A percentile compares a stretch with the other conserved stretches of the same genome.
Conservation (phyloP, 225 moss, liverwort and hornwort species). For the Physcomitrellopsis africana region DNA sequence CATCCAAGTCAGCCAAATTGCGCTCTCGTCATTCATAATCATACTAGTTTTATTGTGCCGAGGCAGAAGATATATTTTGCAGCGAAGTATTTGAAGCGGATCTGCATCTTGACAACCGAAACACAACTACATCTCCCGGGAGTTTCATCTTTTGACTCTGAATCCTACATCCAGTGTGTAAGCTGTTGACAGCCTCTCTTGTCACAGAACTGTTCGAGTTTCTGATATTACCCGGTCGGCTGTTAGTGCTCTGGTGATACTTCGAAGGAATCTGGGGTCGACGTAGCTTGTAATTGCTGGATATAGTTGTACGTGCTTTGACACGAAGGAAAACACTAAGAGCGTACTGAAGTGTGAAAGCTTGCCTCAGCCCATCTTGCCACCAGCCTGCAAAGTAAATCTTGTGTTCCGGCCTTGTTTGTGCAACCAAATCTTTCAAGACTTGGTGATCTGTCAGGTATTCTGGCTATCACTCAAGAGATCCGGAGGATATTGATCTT, state of each 20-base stretch:
- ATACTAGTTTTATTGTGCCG: neutral
- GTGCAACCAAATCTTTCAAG: neutral
- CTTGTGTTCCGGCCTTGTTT: neutral
- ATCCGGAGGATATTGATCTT: too few relatives aligned
- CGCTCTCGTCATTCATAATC: neutral
- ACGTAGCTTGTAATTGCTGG: neutral
- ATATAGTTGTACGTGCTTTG: neutral
- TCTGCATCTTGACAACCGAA: neutral
- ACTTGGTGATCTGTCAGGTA: neutral
- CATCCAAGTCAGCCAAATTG: neutral
- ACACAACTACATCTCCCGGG: neutral
- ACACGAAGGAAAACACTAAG: neutral
- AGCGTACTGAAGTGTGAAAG: neutral
- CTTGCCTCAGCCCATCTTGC: neutral
- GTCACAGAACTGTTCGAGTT: neutral
- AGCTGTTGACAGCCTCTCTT: neutral
- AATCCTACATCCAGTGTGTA: neutral
- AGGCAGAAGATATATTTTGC: neutral
- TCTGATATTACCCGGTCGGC: neutral
- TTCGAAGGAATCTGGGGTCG: neutral
- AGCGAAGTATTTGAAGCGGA: neutral
- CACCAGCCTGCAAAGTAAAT: neutral
- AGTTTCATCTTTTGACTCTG: neutral
- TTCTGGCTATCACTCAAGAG: too few relatives aligned
- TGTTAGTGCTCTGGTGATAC: neutral